phyloP scores from a whole-genome alignment of 1,284 basidiomycete genomes.

The Leccinum proximum region DNA sequence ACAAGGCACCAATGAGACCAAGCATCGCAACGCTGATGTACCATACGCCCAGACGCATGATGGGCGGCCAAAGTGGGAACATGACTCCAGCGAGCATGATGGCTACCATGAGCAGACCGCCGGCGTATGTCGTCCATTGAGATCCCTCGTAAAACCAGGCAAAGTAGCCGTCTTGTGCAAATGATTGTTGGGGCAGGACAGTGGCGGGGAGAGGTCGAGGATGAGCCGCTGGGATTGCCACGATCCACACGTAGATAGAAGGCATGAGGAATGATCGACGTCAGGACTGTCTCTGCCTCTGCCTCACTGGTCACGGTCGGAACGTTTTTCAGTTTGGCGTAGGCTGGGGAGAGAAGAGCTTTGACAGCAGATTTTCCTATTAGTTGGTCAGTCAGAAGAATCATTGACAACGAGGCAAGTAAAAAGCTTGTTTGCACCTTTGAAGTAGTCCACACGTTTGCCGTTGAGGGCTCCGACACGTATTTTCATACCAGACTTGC shows the following conservation, averaged over 20 bases:
- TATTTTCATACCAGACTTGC: constrained; percentile 86
- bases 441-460: constrained; percentile 97
- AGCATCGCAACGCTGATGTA: constrained; percentile 91
- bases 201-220: constrained; percentile 77
- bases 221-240: constrained; percentile 64
- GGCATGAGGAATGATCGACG: constrained; percentile 76
- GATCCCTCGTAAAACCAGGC: constrained; percentile 98
- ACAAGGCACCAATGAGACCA: constrained; percentile 89
- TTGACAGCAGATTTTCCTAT: constrained; percentile 92
- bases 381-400: neutral
- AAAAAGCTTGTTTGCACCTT: constrained; percentile 50
- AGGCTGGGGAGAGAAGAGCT: constrained; percentile 88
- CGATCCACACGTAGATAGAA: constrained; percentile 92
- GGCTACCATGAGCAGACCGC: constrained; percentile 89
- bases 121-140: constrained; percentile 92
- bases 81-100: constrained; percentile 97
- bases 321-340: constrained; percentile 85
- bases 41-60: constrained; percentile 95
- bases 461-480: constrained; percentile 91
- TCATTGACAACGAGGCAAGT: too few species aligned
- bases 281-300: constrained; percentile 73
- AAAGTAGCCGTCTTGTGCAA: constrained; percentile 80
- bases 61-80: constrained; percentile 98
- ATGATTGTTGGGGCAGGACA: constrained; percentile 83
- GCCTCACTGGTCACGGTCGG: constrained; percentile 76